Conservation (phyloP, 2,329 filamentous ascomycete species). For the Amesomyces nigricolor region DNA sequence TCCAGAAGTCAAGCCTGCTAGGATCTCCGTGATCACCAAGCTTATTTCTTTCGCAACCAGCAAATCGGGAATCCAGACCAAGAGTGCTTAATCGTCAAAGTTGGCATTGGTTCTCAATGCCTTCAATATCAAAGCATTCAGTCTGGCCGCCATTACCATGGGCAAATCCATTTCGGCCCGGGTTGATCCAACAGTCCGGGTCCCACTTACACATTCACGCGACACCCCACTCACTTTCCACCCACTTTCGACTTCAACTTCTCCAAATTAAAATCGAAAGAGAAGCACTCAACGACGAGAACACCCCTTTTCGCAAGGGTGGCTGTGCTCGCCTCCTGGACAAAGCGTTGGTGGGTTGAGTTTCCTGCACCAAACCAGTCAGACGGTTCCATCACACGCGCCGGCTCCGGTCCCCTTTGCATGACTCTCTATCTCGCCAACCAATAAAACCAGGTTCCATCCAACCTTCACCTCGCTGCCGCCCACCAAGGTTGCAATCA, state of each 20-base stretch:
- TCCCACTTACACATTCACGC: no score
- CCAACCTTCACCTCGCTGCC: constrained; percentile 5
- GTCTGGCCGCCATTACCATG: neutral
- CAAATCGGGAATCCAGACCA: constrained; percentile 6
- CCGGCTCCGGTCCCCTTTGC: constrained; percentile 7
- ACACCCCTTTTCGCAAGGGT: no score
- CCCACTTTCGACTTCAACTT: no score
- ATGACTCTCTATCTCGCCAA: constrained; percentile 12
- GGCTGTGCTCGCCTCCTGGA: no score
- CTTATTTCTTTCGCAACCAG: constrained; percentile 2
- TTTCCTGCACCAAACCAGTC: neutral
- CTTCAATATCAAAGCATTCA: neutral
- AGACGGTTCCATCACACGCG: constrained; percentile 7
- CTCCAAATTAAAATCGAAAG: no score
- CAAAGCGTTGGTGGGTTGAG: no score
- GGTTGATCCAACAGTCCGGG: no score
- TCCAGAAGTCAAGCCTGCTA: no score
- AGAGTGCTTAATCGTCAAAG: constrained; percentile 2
- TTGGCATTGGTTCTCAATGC: constrained; percentile 1
- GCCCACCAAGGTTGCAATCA: constrained; percentile 10
- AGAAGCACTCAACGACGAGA: no score
- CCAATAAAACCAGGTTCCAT: constrained; percentile 12
- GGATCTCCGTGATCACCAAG: neutral
- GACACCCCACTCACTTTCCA: neutral
- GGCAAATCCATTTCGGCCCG: no score